phyloP scores from a whole-genome alignment of 2,329 filamentous ascomycete species.

The Talaromyces marneffei region DNA sequence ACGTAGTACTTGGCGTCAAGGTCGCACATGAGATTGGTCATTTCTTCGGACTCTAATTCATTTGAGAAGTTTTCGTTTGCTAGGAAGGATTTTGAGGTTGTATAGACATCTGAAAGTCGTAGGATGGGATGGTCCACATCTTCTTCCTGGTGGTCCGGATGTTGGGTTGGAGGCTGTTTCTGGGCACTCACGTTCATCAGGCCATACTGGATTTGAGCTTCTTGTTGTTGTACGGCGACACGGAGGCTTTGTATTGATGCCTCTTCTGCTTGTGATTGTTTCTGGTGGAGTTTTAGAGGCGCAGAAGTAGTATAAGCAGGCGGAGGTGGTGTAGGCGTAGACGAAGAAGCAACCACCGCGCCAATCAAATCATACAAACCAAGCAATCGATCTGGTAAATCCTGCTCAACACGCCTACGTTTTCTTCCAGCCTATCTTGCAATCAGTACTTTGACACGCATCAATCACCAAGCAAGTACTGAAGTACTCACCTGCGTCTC shows the following conservation, averaged over 20 bases:
- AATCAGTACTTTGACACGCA: background rate
- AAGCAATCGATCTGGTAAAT: background rate
- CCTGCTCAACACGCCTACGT: slow-evolving; percentile 1
- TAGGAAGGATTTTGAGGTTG: background rate
- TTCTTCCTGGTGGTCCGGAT: background rate
- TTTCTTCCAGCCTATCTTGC: background rate
- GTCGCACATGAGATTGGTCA: background rate
- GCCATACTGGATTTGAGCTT: slow-evolving; percentile 7
- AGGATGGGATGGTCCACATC: background rate
- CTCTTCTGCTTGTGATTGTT: background rate
- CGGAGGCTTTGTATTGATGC: slow-evolving; percentile 5
- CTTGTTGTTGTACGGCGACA: background rate
- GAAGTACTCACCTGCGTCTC: background rate
- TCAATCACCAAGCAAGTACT: no score
- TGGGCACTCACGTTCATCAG: background rate
- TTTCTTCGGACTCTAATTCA: background rate
- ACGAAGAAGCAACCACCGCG: background rate
- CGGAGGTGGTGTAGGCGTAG: background rate
- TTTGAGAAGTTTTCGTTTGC: background rate
- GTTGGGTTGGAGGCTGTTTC: background rate
- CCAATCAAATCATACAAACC: background rate
- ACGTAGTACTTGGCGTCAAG: slow-evolving; percentile 18
- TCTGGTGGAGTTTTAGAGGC: background rate
- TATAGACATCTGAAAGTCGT: background rate
- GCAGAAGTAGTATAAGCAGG: background rate